Conservation (phyloP, 768 basidiomycete species). For the Chiua virens region DNA sequence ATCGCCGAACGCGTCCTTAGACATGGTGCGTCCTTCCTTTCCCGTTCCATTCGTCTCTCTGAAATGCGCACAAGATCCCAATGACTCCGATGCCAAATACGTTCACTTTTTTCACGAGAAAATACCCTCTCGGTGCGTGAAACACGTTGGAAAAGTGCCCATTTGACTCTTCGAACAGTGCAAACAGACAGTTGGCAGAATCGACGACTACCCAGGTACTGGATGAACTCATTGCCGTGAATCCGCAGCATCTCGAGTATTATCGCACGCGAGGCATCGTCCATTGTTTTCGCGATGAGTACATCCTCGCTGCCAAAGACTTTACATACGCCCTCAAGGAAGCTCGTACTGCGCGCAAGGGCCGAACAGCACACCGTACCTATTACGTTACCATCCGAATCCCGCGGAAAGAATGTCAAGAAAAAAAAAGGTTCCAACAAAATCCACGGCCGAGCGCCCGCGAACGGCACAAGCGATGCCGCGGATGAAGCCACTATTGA, state of each 20-base stretch:
- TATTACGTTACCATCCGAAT: constrained; percentile 37
- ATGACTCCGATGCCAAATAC: constrained; percentile 78
- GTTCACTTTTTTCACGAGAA: constrained; percentile 96
- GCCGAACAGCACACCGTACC: constrained; percentile 53
- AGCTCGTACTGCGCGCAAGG: constrained; percentile 68
- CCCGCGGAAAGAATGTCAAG: constrained; percentile 46
- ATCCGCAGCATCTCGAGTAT: constrained; percentile 81
- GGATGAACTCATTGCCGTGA: constrained; percentile 70
- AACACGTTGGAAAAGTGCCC: constrained; percentile 2
- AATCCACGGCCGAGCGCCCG: constrained; percentile 65
- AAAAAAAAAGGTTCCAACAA: constrained; percentile 52
- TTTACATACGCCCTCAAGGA: constrained; percentile 82
- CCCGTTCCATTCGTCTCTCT: background rate
- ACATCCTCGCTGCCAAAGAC: constrained; percentile 67
- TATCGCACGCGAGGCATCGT: constrained; percentile 90
- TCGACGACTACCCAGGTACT: constrained; percentile 77
- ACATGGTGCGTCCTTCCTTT: constrained; percentile 43
- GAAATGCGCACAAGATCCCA: constrained; percentile 52
- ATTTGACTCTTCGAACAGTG: constrained; percentile 20
- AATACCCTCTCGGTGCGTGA: constrained; percentile 83
- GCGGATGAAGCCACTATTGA: constrained; percentile 43
- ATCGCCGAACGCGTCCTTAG: constrained; percentile 85
- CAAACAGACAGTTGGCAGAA: constrained; percentile 75
- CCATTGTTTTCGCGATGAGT: constrained; percentile 86
- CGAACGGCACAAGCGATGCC: constrained; percentile 59